Percentiles rank a stretch among this genome's conserved stretches.
phyloP scores from a whole-genome alignment of 306 rosid genomes.

The Urtica urens region DNA sequence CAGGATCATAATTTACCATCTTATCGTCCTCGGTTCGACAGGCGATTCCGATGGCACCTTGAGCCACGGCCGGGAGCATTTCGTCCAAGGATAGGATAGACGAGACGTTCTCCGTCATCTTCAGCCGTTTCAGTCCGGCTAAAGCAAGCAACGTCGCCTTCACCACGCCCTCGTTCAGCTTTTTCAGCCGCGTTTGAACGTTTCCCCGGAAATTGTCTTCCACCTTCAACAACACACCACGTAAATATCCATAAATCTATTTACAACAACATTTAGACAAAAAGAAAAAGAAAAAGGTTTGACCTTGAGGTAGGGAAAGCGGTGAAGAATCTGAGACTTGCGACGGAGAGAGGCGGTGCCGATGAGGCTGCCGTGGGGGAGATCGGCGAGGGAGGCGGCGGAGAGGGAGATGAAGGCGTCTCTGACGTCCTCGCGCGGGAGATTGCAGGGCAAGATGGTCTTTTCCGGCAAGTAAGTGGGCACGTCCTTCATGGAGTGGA shows the following conservation, averaged over 20 bases:
- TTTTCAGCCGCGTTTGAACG: conserved; percentile 79
- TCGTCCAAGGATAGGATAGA: conserved; percentile 40
- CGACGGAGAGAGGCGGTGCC: conserved; percentile 90
- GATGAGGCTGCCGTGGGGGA: conserved; percentile 62
- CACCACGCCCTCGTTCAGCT: conserved; percentile 77
- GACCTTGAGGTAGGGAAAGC: conserved; percentile 63
- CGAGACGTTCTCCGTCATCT: conserved; percentile 46
- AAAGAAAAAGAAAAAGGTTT: conserved; percentile 12
- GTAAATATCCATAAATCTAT: conserved; percentile 16
- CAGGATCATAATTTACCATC: conserved; percentile 35
- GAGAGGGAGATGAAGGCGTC: conserved; percentile 75
- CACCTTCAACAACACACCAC: no score
- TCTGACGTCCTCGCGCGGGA: conserved; percentile 79
- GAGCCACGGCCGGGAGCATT: conserved; percentile 69
- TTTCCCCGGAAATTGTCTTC: conserved; percentile 92
- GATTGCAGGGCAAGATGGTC: conserved; percentile 82
- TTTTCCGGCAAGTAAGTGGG: conserved; percentile 71
- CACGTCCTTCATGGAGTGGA: conserved; percentile 92
- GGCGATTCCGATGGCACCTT: conserved; percentile 59
- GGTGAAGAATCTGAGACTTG: conserved; percentile 74
- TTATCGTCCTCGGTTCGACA: conserved; percentile 49
- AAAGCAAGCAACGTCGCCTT: conserved; percentile 90
- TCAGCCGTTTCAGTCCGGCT: conserved; percentile 85
- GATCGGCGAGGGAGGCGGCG: conserved; percentile 57
- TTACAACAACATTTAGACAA: conserved; percentile 1